These are phyloP conservation scores for Pelargonium fulgidum DNA, from an alignment of 441 rosid species.

Conservation along the genomic window DNA sequence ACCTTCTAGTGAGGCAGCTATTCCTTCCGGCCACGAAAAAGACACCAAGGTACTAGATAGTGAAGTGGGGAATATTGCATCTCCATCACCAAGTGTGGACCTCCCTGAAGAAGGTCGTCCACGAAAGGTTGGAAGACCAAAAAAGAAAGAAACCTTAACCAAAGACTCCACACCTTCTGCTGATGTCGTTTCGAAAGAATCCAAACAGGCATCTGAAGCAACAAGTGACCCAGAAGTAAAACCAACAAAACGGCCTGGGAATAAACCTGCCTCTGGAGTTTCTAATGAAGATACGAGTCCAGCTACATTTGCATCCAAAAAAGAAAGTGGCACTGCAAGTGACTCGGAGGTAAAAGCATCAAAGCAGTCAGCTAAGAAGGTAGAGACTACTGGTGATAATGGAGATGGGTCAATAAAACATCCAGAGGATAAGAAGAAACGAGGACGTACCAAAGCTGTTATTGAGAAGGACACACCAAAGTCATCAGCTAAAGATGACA, in stretches of 20 bases:
- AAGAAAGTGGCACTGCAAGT: slow-evolving; percentile 36
- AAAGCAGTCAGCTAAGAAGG: slow-evolving; percentile 52
- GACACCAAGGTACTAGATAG: slow-evolving; percentile 39
- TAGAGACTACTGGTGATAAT: slow-evolving; percentile 31
- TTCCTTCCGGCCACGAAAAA: slow-evolving; percentile 42
- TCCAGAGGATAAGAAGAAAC: slow-evolving; percentile 49
- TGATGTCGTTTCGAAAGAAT: slow-evolving; percentile 24
- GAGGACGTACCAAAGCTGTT: slow-evolving; percentile 41
- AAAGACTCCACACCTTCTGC: slow-evolving; percentile 43
- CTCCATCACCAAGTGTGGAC: slow-evolving; percentile 7
- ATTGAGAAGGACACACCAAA: slow-evolving; percentile 39
- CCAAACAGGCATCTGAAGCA: slow-evolving; percentile 44
- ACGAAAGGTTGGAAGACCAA: slow-evolving; percentile 24
- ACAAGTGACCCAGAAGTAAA: slow-evolving; percentile 51
- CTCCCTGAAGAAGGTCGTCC: slow-evolving; percentile 7
- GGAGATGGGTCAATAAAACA: slow-evolving; percentile 42
- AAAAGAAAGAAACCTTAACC: slow-evolving; percentile 42
- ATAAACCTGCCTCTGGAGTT: slow-evolving; percentile 36
- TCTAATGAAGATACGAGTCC: slow-evolving; percentile 41
- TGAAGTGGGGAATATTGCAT: slow-evolving; percentile 14
- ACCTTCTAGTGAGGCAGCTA: slow-evolving; percentile 32
- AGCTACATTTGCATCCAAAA: slow-evolving; percentile 34
- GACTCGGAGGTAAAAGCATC: slow-evolving; percentile 48
- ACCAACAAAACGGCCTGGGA: slow-evolving; percentile 35
- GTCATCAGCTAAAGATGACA: slow-evolving; percentile 45